These are phyloP conservation scores for Fusarium lateritium DNA, from an alignment of 2,329 filamentous ascomycete genomes.

Conservation along the genomic window DNA sequence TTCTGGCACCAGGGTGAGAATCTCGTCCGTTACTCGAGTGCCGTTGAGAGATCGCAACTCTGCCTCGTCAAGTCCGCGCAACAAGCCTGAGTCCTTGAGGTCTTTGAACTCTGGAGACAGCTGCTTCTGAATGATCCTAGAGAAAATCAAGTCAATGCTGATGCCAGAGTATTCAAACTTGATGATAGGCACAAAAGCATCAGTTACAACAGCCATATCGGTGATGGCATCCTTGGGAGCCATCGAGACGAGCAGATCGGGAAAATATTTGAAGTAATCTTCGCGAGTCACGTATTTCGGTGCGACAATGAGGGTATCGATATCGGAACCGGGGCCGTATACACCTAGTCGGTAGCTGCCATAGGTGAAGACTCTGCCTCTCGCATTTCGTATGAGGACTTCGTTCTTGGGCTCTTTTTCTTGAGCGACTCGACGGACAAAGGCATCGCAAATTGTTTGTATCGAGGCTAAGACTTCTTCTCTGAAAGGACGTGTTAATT, in stretches of 20 bases:
- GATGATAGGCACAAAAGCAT: conserved; percentile 96
- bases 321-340: conserved; percentile 95
- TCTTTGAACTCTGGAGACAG: conserved; percentile 77
- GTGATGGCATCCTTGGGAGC: conserved; percentile 84
- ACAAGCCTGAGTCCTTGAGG: conserved; percentile 85
- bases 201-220: conserved; percentile 86
- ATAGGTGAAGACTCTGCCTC: conserved; percentile 95
- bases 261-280: conserved; percentile 94
- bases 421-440: conserved; percentile 85
- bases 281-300: conserved; percentile 90
- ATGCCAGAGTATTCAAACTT: conserved; percentile 94
- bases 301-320: conserved; percentile 93
- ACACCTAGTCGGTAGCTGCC: conserved; percentile 96
- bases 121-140: conserved; percentile 78
- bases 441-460: conserved; percentile 85
- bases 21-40: conserved; percentile 93
- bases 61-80: conserved; percentile 88
- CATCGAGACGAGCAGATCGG: conserved; percentile 82
- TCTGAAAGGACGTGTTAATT: conserved; percentile 32
- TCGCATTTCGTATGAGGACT: conserved; percentile 83
- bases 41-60: conserved; percentile 94
- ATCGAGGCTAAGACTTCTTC: conserved; percentile 79
- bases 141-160: conserved; percentile 95
- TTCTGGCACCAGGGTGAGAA: conserved; percentile 89
- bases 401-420: conserved; percentile 80